Conservation (phyloP, 148 eudicot genomes). For the Vaccinium macrocarpon region DNA sequence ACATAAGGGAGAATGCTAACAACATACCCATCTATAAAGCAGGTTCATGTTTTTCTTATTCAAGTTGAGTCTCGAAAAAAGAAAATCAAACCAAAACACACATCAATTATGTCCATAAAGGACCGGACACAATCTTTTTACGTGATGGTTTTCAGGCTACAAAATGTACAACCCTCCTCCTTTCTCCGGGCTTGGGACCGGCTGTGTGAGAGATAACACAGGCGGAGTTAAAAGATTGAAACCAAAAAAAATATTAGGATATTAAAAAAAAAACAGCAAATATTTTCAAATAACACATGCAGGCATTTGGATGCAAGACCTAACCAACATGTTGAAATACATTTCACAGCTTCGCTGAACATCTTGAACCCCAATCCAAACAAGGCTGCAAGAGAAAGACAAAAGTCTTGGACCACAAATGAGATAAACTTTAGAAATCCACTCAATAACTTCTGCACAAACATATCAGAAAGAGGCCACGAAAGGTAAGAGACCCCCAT, state of each 20-base stretch:
- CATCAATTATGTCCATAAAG: background rate
- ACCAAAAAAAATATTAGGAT: background rate
- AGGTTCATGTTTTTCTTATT: background rate
- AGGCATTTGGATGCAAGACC: background rate
- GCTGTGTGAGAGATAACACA: background rate
- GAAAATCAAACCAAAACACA: background rate
- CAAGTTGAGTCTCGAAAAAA: background rate
- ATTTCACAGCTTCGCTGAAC: background rate
- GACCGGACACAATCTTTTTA: background rate
- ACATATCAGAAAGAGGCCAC: background rate
- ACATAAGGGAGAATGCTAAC: background rate
- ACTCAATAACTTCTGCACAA: background rate
- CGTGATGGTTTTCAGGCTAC: background rate
- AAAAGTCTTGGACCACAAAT: background rate
- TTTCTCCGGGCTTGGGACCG: constrained; percentile 9
- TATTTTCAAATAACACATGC: background rate
- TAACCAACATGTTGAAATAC: background rate
- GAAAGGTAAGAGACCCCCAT: background rate
- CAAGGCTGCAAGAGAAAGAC: background rate
- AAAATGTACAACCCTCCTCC: background rate
- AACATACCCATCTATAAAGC: background rate
- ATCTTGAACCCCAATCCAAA: background rate
- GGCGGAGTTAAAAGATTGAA: constrained; percentile 1
- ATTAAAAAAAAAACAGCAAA: background rate
- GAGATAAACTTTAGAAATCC: background rate